A percentile compares a stretch with the other conserved stretches of the same genome.
Evolutionary conservation across 225 moss, liverwort and hornwort species (phyloP).

Genomic region (Sphagnum tenellum): DNA sequence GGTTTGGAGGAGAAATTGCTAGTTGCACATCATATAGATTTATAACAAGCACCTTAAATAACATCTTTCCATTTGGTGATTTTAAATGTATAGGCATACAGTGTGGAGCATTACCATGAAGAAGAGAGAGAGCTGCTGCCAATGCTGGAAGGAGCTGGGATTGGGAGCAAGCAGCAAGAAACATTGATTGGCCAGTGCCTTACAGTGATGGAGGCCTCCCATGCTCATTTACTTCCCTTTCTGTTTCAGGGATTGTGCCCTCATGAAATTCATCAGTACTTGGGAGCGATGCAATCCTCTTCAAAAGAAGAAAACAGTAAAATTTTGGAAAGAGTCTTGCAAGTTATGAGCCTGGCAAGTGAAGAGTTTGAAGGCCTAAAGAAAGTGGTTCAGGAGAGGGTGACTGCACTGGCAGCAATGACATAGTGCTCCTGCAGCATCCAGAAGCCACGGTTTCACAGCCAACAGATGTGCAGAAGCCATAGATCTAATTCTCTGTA

Average conservation of each 20-base stretch:
- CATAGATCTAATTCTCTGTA: too few relatives aligned
- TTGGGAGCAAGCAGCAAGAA: conserved; percentile 40
- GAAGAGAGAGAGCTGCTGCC: conserved; percentile 49
- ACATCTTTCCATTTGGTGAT: too few relatives aligned
- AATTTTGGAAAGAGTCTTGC: conserved; percentile 17
- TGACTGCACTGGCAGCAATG: conserved; percentile 27
- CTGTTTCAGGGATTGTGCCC: conserved; percentile 33
- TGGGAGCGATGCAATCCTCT: conserved; percentile 25
- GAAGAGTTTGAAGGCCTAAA: conserved; percentile 35
- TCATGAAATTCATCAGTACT: conserved; percentile 43
- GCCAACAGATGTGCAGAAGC: too few relatives aligned
- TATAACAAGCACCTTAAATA: too few relatives aligned
- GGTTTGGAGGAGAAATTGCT: background rate
- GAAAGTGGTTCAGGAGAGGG: conserved; percentile 31
- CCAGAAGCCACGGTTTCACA: too few relatives aligned
- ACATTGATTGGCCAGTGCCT: conserved; percentile 33
- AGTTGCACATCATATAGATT: too few relatives aligned
- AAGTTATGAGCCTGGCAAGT: conserved; percentile 9
- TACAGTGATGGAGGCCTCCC: conserved; percentile 29
- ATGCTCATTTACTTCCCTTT: conserved; percentile 31
- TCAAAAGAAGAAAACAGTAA: conserved; percentile 16
- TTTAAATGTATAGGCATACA: conserved; percentile 15
- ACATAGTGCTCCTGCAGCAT: conserved; percentile 1
- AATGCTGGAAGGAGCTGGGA: conserved; percentile 36
- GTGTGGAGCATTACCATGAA: conserved; percentile 39